Percentiles rank a stretch among this genome's conserved stretches.
Evolutionary conservation across 176 grass and related monocot species (phyloP).

Genomic region (Cenchrus purpureus): DNA sequence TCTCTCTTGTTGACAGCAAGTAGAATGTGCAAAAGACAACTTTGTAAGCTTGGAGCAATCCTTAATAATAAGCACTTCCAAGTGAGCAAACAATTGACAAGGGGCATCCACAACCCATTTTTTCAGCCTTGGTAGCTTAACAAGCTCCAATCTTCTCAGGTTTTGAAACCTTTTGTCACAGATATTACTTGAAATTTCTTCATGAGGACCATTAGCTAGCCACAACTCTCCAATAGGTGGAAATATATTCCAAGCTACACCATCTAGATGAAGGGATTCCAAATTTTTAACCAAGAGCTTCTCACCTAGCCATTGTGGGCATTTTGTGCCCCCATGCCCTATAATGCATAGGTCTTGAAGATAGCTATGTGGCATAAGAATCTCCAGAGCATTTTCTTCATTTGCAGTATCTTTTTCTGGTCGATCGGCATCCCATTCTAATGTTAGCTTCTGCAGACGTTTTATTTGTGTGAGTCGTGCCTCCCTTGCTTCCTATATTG

Average conservation of each 20-base stretch:
- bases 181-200: too few species aligned
- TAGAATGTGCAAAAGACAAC: background rate
- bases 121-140: background rate
- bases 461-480: background rate
- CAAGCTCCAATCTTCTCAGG: background rate
- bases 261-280: background rate
- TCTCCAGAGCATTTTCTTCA: background rate
- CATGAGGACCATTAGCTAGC: background rate
- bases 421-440: background rate
- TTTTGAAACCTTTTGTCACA: background rate
- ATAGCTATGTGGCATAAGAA: background rate
- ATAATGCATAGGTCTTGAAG: background rate
- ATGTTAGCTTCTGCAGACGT: background rate
- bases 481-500: background rate
- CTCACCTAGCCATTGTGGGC: background rate
- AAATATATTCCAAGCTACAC: conserved; percentile 1
- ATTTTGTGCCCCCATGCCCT: background rate
- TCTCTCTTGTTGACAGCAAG: background rate
- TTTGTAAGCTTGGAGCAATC: background rate
- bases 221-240: background rate
- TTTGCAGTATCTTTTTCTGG: background rate
- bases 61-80: background rate
- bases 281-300: background rate
- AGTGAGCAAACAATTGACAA: background rate
- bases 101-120: background rate